Conservation (phyloP, 768 basidiomycete species). For the Russula sp. region DNA sequence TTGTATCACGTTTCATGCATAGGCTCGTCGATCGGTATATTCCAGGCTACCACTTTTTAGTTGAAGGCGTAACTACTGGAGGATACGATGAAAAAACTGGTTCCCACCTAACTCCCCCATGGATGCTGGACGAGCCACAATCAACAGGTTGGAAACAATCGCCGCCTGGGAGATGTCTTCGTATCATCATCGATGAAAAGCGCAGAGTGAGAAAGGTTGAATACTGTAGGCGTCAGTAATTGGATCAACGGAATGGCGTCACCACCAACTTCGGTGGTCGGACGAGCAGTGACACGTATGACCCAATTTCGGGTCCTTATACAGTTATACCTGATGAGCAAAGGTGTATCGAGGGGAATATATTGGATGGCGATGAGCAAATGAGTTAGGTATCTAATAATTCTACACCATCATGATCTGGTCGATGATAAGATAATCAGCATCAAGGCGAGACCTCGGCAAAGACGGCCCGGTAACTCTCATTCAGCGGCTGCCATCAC, state of each 20-base stretch:
- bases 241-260: neutral
- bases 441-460: neutral
- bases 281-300: neutral
- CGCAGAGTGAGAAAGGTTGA: conserved; percentile 46
- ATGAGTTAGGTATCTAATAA: too few species aligned
- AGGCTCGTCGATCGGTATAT: conserved; percentile 94
- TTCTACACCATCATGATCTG: too few species aligned
- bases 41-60: conserved; percentile 89
- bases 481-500: neutral
- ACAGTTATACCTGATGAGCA: too few species aligned
- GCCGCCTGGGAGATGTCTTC: conserved; percentile 35
- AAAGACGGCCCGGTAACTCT: conserved; percentile 13
- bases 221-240: conserved; percentile 41
- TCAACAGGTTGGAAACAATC: neutral
- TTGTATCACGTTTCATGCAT: conserved; percentile 13
- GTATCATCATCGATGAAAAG: conserved; percentile 52
- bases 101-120: conserved; percentile 35
- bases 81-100: conserved; percentile 28
- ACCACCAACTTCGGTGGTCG: neutral
- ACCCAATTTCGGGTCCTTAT: neutral
- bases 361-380: neutral
- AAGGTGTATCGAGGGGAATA: neutral
- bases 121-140: conserved; percentile 45
- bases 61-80: conserved; percentile 50
- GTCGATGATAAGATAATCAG: too few species aligned